Evolutionary conservation across 805 yeast species (phyloP), one percentile per base, ranked within the genome.

Genomic region (Yamadazyma philogaea): DNA sequence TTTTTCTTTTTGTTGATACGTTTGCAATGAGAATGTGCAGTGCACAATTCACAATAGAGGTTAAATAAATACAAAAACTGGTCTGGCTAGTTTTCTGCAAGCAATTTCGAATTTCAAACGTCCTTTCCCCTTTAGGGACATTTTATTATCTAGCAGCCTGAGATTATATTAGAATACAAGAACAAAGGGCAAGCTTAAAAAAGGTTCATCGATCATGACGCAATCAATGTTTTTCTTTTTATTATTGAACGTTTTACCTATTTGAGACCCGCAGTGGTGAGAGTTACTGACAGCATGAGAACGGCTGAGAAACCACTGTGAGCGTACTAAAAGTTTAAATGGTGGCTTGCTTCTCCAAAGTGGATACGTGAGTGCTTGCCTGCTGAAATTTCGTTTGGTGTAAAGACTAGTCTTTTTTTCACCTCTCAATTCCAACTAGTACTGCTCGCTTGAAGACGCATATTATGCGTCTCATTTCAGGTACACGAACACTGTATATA

Each of bases 401-500:
- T n/a, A n/a, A n/a, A n/a, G n/a, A n/a, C n/a, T n/a, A n/a, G n/a
- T n/a, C n/a, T n/a, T n/a, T n/a, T n/a, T n/a, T n/a, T n/a, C n/a
- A n/a, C n/a, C n/a, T n/a, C n/a, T n/a, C 10, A 24, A 11, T 24
- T 33, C 14, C 19, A 12, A 17, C 6, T 33, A 19, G n/a, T n/a
- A n/a, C n/a, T n/a, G n/a, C n/a, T n/a, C n/a, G n/a, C n/a, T n/a
- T n/a, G n/a, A n/a, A n/a, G n/a, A 17, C 22, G 35, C 5, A 17
- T n/a, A 33, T 5, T 33, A 10, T 19, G 35, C 18, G 34, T 11
- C 5, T 24, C 28, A 34, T 34, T 34, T 34, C 37, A 34, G 37
- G 37, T 14, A 34, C 37, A 34, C 30, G 37, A 34, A 34, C 37
- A 34, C 37, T 34, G 37, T 15, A 24, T 30, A 30, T 26, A 30